These are phyloP conservation scores for Sphaerosporella brunnea DNA, from an alignment of 495 filamentous ascomycete genomes.

Conservation along the genomic window DNA sequence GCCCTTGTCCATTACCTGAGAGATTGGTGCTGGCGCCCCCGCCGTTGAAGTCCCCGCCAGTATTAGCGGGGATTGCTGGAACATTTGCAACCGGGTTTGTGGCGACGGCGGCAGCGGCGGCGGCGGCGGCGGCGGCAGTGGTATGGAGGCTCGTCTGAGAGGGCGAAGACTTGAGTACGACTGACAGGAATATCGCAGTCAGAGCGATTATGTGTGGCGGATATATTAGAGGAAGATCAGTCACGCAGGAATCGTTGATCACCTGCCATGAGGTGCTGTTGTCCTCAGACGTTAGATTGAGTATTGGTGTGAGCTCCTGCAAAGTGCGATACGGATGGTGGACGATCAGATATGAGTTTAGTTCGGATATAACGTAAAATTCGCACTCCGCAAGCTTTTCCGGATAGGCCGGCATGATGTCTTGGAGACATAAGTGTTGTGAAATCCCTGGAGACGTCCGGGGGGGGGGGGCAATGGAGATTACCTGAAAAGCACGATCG, in stretches of 20 bases:
- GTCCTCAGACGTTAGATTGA: constrained; percentile 63
- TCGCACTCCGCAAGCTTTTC: constrained; percentile 88
- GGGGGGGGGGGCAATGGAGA: too few species aligned
- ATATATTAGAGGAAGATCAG: constrained; percentile 74
- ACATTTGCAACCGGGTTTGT: too few species aligned
- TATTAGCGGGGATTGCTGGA: too few species aligned
- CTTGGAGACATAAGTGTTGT: too few species aligned
- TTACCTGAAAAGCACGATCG: constrained; percentile 76
- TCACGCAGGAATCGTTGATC: constrained; percentile 93
- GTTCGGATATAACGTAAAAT: constrained; percentile 85
- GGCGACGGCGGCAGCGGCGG: constrained; percentile 28
- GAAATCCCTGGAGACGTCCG: too few species aligned
- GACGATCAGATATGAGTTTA: constrained; percentile 84
- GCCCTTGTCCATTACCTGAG: constrained; percentile 21
- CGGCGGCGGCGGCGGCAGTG: constrained; percentile 27
- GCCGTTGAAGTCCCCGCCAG: constrained; percentile 3
- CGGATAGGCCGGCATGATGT: constrained; percentile 64
- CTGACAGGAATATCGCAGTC: constrained; percentile 70
- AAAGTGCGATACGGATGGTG: constrained; percentile 95
- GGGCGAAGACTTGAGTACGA: constrained; percentile 54
- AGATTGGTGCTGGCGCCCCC: constrained; percentile 9
- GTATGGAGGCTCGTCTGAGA: constrained; percentile 20
- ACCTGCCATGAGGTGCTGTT: constrained; percentile 60
- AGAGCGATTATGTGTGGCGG: constrained; percentile 81
- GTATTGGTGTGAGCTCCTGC: constrained; percentile 47